These are phyloP conservation scores for Sphaerulina musiva DNA, from an alignment of 2,329 filamentous ascomycete genomes.

Conservation along the genomic window DNA sequence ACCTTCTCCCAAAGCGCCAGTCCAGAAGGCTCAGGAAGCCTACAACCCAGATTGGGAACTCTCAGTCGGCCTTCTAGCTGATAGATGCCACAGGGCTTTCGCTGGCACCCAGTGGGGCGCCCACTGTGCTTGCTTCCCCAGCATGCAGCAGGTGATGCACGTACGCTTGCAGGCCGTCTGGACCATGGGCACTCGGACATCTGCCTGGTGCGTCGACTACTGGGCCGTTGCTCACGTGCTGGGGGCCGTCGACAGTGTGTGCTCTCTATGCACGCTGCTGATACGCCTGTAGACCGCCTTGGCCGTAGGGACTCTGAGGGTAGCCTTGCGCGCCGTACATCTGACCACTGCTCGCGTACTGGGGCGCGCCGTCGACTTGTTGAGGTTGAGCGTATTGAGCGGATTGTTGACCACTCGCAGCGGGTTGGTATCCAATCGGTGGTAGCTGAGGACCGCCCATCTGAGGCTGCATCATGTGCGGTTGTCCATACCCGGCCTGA, in stretches of 20 bases:
- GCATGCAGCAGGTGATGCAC: no score
- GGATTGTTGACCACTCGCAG: constrained; percentile 38
- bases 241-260: background rate
- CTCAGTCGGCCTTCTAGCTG: no score
- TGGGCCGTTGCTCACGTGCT: no score
- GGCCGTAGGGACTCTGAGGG: constrained; percentile 46
- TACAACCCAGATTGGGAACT: no score
- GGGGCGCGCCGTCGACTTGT: constrained; percentile 44
- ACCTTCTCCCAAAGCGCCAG: no score
- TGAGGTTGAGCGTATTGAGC: constrained; percentile 44
- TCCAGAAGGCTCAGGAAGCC: no score
- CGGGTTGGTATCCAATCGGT: constrained; percentile 47
- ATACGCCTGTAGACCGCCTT: constrained; percentile 43
- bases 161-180: no score
- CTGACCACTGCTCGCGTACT: constrained; percentile 41
- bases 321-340: constrained; percentile 45
- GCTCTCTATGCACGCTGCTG: constrained; percentile 28
- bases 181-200: no score
- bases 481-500: constrained; percentile 40
- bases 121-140: no score
- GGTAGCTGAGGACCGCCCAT: constrained; percentile 45
- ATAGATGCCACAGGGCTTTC: no score
- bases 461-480: constrained; percentile 42
- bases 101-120: no score
- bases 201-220: no score